Percentiles rank a stretch among this genome's conserved stretches.
These are phyloP conservation scores for Suhomyces terraborum DNA, from an alignment of 1,139 yeast genomes.

Conservation along the genomic window DNA sequence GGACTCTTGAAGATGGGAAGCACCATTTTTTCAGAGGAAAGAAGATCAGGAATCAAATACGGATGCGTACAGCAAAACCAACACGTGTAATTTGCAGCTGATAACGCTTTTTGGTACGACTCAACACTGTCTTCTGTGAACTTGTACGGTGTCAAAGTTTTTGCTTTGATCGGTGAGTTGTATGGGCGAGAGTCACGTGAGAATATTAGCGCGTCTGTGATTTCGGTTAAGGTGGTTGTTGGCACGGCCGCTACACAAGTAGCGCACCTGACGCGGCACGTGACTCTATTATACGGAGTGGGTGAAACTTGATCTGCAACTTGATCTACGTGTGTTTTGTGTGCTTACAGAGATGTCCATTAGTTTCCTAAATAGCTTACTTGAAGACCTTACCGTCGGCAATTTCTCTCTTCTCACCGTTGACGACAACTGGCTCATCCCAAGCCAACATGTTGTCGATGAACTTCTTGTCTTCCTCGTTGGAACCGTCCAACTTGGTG, in stretches of 20 bases:
- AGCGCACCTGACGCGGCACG: neutral
- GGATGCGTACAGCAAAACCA: neutral
- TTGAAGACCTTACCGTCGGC: slow-evolving; percentile 57
- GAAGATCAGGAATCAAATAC: neutral
- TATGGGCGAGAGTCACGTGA: slow-evolving; percentile 1
- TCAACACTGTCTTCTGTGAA: slow-evolving; percentile 3
- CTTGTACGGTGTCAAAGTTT: slow-evolving; percentile 7
- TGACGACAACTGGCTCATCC: slow-evolving; percentile 51
- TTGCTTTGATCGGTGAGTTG: slow-evolving; percentile 4
- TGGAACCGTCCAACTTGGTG: slow-evolving; percentile 46
- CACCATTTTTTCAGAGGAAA: slow-evolving; percentile 4
- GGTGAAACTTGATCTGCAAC: no score
- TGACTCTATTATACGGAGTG: no score
- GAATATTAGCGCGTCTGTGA: no score
- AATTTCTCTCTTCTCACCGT: slow-evolving; percentile 49
- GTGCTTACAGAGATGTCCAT: no score
- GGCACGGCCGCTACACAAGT: no score
- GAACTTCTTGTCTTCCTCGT: slow-evolving; percentile 40
- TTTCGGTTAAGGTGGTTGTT: no score
- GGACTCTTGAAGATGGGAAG: slow-evolving; percentile 28
- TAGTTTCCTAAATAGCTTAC: slow-evolving; percentile 26
- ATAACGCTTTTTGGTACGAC: slow-evolving; percentile 1
- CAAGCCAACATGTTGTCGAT: slow-evolving; percentile 54
- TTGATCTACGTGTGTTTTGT: no score
- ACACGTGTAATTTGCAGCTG: slow-evolving; percentile 2